A percentile compares a stretch with the other conserved stretches of the same genome.
These are phyloP conservation scores for Mycena indigotica DNA, from an alignment of 768 basidiomycete species.

Conservation along the genomic window DNA sequence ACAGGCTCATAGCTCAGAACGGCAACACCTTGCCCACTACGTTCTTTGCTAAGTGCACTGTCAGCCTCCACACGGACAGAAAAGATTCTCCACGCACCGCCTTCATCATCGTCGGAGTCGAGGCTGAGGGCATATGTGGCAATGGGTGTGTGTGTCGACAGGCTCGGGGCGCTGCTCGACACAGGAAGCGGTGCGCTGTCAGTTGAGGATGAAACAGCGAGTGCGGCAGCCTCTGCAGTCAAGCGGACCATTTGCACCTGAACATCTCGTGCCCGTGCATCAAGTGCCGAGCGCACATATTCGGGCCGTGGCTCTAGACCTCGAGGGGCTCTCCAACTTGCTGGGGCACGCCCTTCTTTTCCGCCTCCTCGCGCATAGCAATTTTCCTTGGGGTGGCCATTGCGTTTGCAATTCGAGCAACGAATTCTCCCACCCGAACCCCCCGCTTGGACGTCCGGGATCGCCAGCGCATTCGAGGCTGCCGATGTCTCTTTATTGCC, in stretches of 20 bases:
- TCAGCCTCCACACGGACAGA: background rate
- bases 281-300: background rate
- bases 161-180: background rate
- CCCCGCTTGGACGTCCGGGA: no score
- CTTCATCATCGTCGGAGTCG: background rate
- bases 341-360: slow-evolving; percentile 9
- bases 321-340: slow-evolving; percentile 3
- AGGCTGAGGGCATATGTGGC: slow-evolving; percentile 6
- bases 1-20: slow-evolving; percentile 7
- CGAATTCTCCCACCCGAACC: background rate
- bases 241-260: background rate
- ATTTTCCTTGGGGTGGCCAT: background rate
- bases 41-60: slow-evolving; percentile 1
- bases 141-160: background rate
- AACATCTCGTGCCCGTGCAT: background rate
- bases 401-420: background rate
- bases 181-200: background rate
- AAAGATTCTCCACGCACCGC: background rate
- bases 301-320: slow-evolving; percentile 7
- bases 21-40: slow-evolving; percentile 13
- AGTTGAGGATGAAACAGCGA: background rate
- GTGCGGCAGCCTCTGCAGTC: background rate
- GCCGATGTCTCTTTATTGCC: background rate
- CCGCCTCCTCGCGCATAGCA: slow-evolving; percentile 14
- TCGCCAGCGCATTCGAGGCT: slow-evolving; percentile 1